Evolutionary conservation across 495 filamentous ascomycete species (phyloP), one percentile per base, ranked within the genome.

Genomic region (Cenococcum geophilum): DNA sequence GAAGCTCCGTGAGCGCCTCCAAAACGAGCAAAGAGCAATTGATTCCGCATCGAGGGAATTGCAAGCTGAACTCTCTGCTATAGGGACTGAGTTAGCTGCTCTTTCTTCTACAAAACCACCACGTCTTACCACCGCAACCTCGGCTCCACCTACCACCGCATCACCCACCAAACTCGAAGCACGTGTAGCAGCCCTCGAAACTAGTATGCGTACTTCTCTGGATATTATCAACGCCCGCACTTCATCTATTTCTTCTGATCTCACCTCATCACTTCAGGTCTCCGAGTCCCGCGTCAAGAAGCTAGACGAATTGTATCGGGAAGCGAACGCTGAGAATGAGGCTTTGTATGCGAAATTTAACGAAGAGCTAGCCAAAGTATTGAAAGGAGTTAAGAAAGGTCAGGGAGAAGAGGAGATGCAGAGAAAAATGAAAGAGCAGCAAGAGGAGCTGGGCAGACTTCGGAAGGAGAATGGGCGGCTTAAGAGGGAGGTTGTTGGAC

Each of bases 291-390:
- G 93, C 58, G 86, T 86, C 47, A 87, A 84, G 67, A 87, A 89
- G 43, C 82, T 97, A 36, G 92, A 97, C 70, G 89, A 93, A 72
- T 74, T 96, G 37, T 93, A 95, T 74, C 88, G 90, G 60, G 88
- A 96, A 67, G 83, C 86, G 18, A 92, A 85, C 68, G 89, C 89
- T 0, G 93, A 97, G 77, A 98, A 97, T 64, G 92, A 97, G 74
- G 83, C 93, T 52, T 78, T 97, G 42, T 97, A 97, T 71, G 89
- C 92, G 65, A 88, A 86, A 63, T 96, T 97, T 77, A 96, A 97
- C 65, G 80, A 83, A 23, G 93, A 98, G 71, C 75, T 98, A 50
- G 88, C 82, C 56, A 91, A 89, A 77, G 86, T 97, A 57, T 78
- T 89, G 20, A 86, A 82, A 68, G 87, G 85, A 9, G 79, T 93